Percentiles rank a stretch among this genome's conserved stretches.
Conservation (phyloP, 306 rosid species). For the Cicer pinnatifidum region DNA sequence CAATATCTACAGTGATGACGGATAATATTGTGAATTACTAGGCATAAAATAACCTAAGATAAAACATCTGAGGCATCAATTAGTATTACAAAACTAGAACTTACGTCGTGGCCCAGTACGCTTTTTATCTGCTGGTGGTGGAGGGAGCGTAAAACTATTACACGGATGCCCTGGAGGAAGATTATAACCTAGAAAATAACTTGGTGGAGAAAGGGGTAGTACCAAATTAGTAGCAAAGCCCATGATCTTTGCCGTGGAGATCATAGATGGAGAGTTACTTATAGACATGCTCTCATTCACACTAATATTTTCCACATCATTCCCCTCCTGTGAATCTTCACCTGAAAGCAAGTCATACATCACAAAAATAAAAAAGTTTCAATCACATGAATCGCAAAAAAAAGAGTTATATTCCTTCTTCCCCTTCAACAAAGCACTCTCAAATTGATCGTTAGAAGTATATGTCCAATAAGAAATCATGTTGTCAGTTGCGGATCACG, state of each 20-base stretch:
- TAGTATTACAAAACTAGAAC: constrained; percentile 43
- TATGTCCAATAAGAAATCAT: not conserved
- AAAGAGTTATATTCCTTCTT: constrained; percentile 32
- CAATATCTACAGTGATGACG: not conserved
- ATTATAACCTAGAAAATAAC: constrained; percentile 75
- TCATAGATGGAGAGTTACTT: constrained; percentile 41
- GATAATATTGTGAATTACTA: not conserved
- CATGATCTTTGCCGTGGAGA: constrained; percentile 31
- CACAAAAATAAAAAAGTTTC: constrained; percentile 26
- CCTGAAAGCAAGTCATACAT: constrained; percentile 58
- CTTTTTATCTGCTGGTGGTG: constrained; percentile 93
- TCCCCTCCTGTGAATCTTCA: constrained; percentile 55
- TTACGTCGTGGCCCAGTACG: constrained; percentile 92
- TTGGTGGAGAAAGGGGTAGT: constrained; percentile 69
- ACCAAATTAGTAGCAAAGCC: constrained; percentile 37
- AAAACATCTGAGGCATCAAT: not conserved
- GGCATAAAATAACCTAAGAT: not conserved
- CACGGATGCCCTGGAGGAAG: constrained; percentile 93
- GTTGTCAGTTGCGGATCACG: too few relatives aligned
- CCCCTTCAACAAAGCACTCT: constrained; percentile 23
- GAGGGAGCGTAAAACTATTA: constrained; percentile 81
- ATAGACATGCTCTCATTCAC: constrained; percentile 50
- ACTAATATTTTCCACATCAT: constrained; percentile 41
- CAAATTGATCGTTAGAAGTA: not conserved
- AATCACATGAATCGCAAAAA: constrained; percentile 29